These are phyloP conservation scores for Neurospora africana DNA, from an alignment of 495 filamentous ascomycete species.

Conservation along the genomic window DNA sequence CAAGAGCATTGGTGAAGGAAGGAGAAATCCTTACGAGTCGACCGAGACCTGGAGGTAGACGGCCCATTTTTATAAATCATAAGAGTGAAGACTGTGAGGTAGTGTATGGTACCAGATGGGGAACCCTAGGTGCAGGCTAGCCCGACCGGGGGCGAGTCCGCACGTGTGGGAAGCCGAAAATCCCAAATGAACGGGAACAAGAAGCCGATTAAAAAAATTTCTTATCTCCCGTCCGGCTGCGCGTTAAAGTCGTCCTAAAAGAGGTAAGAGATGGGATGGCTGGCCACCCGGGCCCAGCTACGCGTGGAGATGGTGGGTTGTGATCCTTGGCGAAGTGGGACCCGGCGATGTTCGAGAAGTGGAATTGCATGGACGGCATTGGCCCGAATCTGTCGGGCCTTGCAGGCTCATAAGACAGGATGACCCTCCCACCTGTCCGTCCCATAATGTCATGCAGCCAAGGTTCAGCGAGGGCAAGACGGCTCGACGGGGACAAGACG, in stretches of 20 bases:
- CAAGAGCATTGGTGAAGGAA: background rate
- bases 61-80: slow-evolving; percentile 9
- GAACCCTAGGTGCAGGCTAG: slow-evolving; percentile 1
- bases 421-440: background rate
- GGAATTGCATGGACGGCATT: background rate
- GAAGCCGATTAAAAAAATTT: slow-evolving; percentile 11
- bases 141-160: background rate
- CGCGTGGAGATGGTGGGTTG: background rate
- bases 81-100: background rate
- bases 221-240: slow-evolving; percentile 15
- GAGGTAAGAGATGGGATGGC: background rate
- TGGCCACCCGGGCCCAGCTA: background rate
- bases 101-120: background rate
- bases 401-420: background rate
- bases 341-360: background rate
- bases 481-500: background rate
- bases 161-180: slow-evolving; percentile 3
- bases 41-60: slow-evolving; percentile 2
- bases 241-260: background rate
- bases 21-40: background rate
- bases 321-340: background rate
- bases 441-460: background rate
- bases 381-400: background rate
- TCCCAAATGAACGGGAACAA: slow-evolving; percentile 2
- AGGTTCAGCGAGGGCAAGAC: background rate